phyloP scores from a whole-genome alignment of 2,329 filamentous ascomycete genomes.

The Stenocarpella maydis region DNA sequence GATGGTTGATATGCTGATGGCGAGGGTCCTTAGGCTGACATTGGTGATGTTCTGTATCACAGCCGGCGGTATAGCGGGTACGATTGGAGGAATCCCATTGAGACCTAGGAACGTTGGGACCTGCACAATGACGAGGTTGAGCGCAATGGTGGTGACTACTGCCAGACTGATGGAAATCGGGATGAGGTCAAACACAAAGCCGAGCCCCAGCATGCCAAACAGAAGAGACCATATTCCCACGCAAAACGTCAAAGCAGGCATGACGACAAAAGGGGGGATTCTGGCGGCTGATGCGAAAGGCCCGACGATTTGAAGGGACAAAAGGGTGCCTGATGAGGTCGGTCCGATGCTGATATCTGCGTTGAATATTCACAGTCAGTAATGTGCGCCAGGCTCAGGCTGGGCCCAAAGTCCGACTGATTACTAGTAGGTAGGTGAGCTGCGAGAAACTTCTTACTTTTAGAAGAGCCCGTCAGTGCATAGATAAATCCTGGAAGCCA shows the following conservation, averaged over 20 bases:
- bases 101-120: constrained; percentile 16
- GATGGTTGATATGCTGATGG: constrained; percentile 1
- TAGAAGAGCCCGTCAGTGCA: constrained; percentile 23
- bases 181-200: constrained; percentile 23
- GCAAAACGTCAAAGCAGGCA: constrained; percentile 25
- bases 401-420: neutral
- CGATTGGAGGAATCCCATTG: constrained; percentile 1
- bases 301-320: constrained; percentile 22
- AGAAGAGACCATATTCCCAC: constrained; percentile 29
- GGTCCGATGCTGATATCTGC: constrained; percentile 29
- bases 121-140: constrained; percentile 9
- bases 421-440: too few relatives aligned
- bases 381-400: neutral
- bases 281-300: constrained; percentile 5
- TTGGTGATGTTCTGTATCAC: neutral
- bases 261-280: constrained; percentile 4
- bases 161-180: neutral
- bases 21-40: constrained; percentile 11
- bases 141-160: neutral
- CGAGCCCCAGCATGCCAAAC: constrained; percentile 26
- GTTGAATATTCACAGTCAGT: neutral
- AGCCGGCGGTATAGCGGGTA: neutral
- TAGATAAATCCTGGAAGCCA: constrained; percentile 31
- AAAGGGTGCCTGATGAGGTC: neutral
- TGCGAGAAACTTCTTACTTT: neutral